Base-by-base conservation (phyloP, 225 moss, liverwort and hornwort genomes). In the Neckera pumila region DNA sequence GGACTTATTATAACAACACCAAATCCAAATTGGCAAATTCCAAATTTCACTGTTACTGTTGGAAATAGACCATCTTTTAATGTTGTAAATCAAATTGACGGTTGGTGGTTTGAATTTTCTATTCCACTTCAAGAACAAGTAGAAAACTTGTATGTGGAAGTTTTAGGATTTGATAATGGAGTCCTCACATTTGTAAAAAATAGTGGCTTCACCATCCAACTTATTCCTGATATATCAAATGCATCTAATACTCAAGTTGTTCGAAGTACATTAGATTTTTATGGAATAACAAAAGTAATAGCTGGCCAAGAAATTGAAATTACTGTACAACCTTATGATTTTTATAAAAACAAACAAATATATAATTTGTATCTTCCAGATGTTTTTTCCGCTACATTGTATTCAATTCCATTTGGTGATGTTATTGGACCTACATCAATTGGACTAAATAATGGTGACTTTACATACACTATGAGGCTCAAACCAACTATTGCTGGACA, bases 161-260 rank as follows among this genome's bases (percentile, higher is more conserved):
- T 95, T 58, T 90, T n/a, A 43, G 88, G 85, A 16, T 31, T 42
- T 43, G 85, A 89, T 51, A 87, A 74, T 53, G 87, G 86, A 27
- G 67, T 84, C 49, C 28, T 77, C 6, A 75, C 76, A 25, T 87
- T 87, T 38, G 36, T 89, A 30, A 91, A 89, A 59, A 95, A 93
- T 74, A 95, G 95, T 76, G 93, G 95, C 49, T 95, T 95, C 36
- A 92, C 91, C 12, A 85, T 93, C 20, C 83, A 88, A 30, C 86
- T 93, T 42, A 79, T 92, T 60, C 95, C 92, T 30, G 70, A 81
- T 47, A 21, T 73, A 34, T 92, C 92, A 61, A 76, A 87, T 45
- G 84, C 95, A 70, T 16, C 64, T 5, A 91, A 93, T 81, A 88
- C 91, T 75, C 88, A 86, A 45, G 19, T 91, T 86, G 84, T 95